Conservation (phyloP, 495 filamentous ascomycete genomes). For the Tuber umbilicatum region DNA sequence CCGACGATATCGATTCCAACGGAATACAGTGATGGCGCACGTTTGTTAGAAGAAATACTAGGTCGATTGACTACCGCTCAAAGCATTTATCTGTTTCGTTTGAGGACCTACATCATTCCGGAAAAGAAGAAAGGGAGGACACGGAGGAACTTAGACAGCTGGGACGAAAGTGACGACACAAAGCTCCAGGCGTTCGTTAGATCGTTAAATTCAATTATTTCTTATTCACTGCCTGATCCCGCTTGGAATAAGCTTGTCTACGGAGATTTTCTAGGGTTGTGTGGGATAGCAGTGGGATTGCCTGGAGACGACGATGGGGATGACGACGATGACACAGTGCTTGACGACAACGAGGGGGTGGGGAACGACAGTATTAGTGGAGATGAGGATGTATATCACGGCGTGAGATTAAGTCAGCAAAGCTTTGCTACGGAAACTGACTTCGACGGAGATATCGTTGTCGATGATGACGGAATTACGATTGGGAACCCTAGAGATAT, state of each 20-base stretch:
- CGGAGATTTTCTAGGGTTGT: conserved; percentile 36
- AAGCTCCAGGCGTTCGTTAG: conserved; percentile 30
- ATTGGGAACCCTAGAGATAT: conserved; percentile 24
- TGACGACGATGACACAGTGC: conserved; percentile 16
- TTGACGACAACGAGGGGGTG: conserved; percentile 1
- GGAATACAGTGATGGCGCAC: conserved; percentile 24
- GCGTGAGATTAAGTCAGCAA: conserved; percentile 24
- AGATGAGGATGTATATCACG: conserved; percentile 29
- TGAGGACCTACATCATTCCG: conserved; percentile 32
- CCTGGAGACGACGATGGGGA: conserved; percentile 13
- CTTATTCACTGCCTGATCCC: conserved; percentile 40
- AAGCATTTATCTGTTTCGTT: conserved; percentile 30
- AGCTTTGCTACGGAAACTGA: conserved; percentile 36
- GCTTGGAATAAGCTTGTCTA: conserved; percentile 40
- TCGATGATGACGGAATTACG: conserved; percentile 31
- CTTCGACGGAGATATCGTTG: conserved; percentile 38
- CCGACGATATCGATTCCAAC: conserved; percentile 34
- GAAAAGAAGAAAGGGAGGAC: conserved; percentile 17
- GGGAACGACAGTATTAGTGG: conserved; percentile 4
- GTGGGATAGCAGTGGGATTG: conserved; percentile 34
- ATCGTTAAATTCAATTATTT: conserved; percentile 38
- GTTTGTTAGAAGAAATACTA: conserved; percentile 30
- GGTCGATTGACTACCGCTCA: conserved; percentile 34
- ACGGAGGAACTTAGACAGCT: conserved; percentile 14
- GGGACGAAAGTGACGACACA: conserved; percentile 34